These are phyloP conservation scores for Brassica hybrid DNA, from an alignment of 441 rosid genomes.

Conservation along the genomic window DNA sequence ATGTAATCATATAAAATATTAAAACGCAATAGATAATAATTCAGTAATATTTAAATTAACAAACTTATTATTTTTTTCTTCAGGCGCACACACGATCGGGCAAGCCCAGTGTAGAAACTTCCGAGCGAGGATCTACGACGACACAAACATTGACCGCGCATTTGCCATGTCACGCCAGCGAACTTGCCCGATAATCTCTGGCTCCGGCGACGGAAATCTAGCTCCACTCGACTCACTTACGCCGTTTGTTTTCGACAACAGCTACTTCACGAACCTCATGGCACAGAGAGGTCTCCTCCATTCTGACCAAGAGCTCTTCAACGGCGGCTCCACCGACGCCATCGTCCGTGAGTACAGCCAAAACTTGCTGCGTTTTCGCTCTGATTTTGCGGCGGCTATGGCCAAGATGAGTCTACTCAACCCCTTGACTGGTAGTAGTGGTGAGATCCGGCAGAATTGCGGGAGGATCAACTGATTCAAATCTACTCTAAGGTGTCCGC, in stretches of 20 bases:
- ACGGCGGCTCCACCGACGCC: constrained; percentile 75
- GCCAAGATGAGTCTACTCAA: constrained; percentile 81
- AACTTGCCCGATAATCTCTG: constrained; percentile 59
- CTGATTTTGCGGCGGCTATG: constrained; percentile 71
- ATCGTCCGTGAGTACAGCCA: constrained; percentile 56
- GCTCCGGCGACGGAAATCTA: constrained; percentile 74
- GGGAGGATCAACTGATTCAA: constrained; percentile 52
- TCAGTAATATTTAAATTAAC: not conserved
- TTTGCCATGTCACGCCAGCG: too few relatives aligned
- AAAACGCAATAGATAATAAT: not conserved
- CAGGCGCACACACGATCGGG: too few relatives aligned
- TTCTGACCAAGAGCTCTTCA: constrained; percentile 79
- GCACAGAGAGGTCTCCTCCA: constrained; percentile 67
- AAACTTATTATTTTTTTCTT: not conserved
- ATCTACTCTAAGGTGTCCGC: too few relatives aligned
- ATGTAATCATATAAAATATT: constrained; percentile 10
- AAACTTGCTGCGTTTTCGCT: constrained; percentile 48
- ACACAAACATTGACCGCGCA: too few relatives aligned
- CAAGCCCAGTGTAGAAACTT: too few relatives aligned
- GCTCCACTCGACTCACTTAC: constrained; percentile 64
- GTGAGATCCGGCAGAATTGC: constrained; percentile 77
- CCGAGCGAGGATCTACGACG: too few relatives aligned
- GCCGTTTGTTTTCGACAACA: constrained; percentile 55
- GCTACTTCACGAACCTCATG: constrained; percentile 70
- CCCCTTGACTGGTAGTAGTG: constrained; percentile 76